Conservation (phyloP, 139 green algal species). For the Pseudopediastrum boryanum region DNA sequence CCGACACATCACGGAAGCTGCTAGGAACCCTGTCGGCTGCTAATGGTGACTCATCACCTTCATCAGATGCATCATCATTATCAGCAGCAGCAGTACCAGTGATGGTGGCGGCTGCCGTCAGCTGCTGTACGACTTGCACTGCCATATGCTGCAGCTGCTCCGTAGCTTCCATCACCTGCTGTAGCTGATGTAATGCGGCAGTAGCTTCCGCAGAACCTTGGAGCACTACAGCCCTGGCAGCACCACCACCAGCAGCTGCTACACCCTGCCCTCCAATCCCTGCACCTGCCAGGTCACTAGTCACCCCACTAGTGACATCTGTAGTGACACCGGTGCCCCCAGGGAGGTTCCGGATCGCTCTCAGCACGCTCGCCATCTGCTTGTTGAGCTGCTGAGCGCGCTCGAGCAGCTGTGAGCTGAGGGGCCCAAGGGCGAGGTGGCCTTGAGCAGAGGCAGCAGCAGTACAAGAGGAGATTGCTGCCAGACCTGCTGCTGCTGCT, state of each 20-base stretch:
- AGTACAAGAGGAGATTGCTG: background rate
- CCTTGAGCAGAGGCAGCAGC: background rate
- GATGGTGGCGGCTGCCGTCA: background rate
- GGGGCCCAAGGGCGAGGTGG: background rate
- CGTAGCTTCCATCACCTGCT: background rate
- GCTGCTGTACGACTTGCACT: too few relatives aligned
- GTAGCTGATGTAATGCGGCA: background rate
- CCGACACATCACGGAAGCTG: too few relatives aligned
- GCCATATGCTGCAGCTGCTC: background rate
- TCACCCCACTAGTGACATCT: too few relatives aligned
- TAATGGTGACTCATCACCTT: too few relatives aligned
- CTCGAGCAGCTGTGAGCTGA: background rate
- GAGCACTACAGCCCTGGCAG: too few relatives aligned
- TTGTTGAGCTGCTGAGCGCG: background rate
- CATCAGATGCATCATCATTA: too few relatives aligned
- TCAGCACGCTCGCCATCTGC: too few relatives aligned
- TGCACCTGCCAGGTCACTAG: background rate
- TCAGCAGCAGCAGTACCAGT: too few relatives aligned
- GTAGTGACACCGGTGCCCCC: too few relatives aligned
- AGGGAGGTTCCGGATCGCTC: too few relatives aligned
- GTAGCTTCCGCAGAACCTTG: background rate
- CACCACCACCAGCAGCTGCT: too few relatives aligned
- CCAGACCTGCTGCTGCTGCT: conserved; percentile 22
- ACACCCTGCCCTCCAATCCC: background rate
- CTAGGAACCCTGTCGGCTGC: too few relatives aligned